Conservation (phyloP, 495 filamentous ascomycete genomes). For the Mytilinidion resinicola region DNA sequence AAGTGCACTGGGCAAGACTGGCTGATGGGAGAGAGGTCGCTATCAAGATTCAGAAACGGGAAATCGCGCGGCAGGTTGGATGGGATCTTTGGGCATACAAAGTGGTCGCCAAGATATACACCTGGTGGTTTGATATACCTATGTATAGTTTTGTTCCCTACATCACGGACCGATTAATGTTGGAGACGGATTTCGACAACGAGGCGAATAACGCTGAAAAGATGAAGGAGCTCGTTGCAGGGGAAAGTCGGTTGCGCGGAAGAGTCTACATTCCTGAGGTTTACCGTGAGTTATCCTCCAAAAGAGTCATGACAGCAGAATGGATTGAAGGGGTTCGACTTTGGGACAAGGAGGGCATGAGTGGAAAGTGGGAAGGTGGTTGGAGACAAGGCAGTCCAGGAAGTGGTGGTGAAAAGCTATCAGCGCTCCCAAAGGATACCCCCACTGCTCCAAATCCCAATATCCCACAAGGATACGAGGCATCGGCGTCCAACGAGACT, state of each 20-base stretch:
- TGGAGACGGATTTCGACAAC: slow-evolving; percentile 90
- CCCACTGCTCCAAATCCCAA: slow-evolving; percentile 38
- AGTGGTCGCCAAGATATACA: slow-evolving; percentile 72
- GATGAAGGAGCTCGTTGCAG: slow-evolving; percentile 70
- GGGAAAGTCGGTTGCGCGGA: slow-evolving; percentile 67
- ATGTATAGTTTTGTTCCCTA: slow-evolving; percentile 84
- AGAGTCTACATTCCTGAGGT: slow-evolving; percentile 84
- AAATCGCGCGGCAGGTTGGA: slow-evolving; percentile 79
- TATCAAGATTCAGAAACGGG: slow-evolving; percentile 92
- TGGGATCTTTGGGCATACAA: slow-evolving; percentile 97
- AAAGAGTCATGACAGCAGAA: slow-evolving; percentile 85
- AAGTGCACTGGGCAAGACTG: slow-evolving; percentile 90
- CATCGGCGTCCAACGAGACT: slow-evolving; percentile 15
- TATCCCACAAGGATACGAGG: slow-evolving; percentile 37
- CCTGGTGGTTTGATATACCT: slow-evolving; percentile 78
- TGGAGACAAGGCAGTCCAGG: slow-evolving; percentile 70
- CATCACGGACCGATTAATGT: slow-evolving; percentile 74
- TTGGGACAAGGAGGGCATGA: slow-evolving; percentile 80
- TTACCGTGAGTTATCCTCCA: slow-evolving; percentile 73
- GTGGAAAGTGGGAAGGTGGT: slow-evolving; percentile 67
- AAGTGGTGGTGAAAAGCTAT: slow-evolving; percentile 60
- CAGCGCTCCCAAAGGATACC: slow-evolving; percentile 42
- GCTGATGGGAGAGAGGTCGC: slow-evolving; percentile 83
- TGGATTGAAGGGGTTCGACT: slow-evolving; percentile 94
- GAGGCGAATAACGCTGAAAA: slow-evolving; percentile 82